Evolutionary conservation across 805 yeast genomes (phyloP).

Genomic region (Kregervanrija fluxuum): DNA sequence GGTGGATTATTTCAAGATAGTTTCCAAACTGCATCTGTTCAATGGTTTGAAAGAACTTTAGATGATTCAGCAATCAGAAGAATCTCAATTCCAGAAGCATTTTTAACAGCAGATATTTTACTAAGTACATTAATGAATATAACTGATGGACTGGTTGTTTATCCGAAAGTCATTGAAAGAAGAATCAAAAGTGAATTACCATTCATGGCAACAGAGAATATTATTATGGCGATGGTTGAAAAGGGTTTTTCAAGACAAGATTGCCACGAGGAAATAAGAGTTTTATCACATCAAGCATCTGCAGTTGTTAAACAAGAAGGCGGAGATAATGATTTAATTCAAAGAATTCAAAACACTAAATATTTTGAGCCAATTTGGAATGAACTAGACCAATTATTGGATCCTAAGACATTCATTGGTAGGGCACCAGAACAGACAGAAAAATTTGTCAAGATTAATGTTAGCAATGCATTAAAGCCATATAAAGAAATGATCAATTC

Average conservation of each 20-base stretch:
- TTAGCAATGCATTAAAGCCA: slow-evolving; percentile 72
- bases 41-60: slow-evolving; percentile 98
- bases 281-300: slow-evolving; percentile 93
- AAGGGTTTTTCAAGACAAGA: slow-evolving; percentile 97
- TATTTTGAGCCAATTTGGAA: slow-evolving; percentile 87
- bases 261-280: slow-evolving; percentile 96
- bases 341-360: slow-evolving; percentile 67
- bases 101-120: slow-evolving; percentile 90
- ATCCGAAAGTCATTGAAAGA: slow-evolving; percentile 97
- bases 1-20: slow-evolving; percentile 90
- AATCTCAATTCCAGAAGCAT: slow-evolving; percentile 93
- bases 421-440: slow-evolving; percentile 98
- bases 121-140: slow-evolving; percentile 85
- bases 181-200: slow-evolving; percentile 93
- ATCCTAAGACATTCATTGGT: slow-evolving; percentile 93
- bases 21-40: slow-evolving; percentile 94
- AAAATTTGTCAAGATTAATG: slow-evolving; percentile 81
- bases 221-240: slow-evolving; percentile 99
- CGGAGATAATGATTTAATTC: slow-evolving; percentile 95
- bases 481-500: slow-evolving; percentile 50
- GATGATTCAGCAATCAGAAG: slow-evolving; percentile 98
- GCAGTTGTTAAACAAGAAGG: slow-evolving; percentile 97
- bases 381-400: slow-evolving; percentile 73
- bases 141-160: slow-evolving; percentile 91
- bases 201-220: slow-evolving; percentile 98